Conservation (phyloP, 768 basidiomycete species). For the Cyathus striatus region DNA sequence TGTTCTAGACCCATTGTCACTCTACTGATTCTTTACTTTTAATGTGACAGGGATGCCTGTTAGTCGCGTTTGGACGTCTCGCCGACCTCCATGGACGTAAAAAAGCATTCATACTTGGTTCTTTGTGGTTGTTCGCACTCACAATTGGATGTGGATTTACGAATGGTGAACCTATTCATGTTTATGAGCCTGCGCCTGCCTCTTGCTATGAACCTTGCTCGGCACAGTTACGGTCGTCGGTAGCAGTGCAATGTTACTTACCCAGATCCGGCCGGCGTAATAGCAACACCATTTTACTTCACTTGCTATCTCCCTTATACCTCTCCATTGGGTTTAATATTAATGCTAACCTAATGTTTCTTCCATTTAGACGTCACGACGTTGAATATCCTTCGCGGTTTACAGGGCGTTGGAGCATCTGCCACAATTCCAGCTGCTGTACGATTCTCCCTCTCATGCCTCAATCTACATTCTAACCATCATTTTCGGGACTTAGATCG, state of each 20-base stretch:
- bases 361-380: slow-evolving; percentile 51
- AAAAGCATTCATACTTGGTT: slow-evolving; percentile 58
- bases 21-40: neutral
- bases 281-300: too few species aligned
- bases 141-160: slow-evolving; percentile 65
- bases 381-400: slow-evolving; percentile 66
- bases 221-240: too few species aligned
- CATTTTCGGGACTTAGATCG: slow-evolving; percentile 43
- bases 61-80: slow-evolving; percentile 70
- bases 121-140: slow-evolving; percentile 45
- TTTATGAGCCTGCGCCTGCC: neutral
- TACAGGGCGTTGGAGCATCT: slow-evolving; percentile 79
- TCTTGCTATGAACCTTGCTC: neutral
- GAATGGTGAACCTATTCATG: slow-evolving; percentile 25
- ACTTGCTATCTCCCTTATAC: too few species aligned
- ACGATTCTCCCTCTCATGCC: slow-evolving; percentile 2
- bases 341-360: neutral
- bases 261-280: too few species aligned
- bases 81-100: slow-evolving; percentile 81
- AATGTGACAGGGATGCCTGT: slow-evolving; percentile 71
- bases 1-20: neutral
- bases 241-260: too few species aligned
- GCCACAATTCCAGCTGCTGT: slow-evolving; percentile 73
- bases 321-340: too few species aligned
- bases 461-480: neutral